Evolutionary conservation across 2,329 filamentous ascomycete genomes (phyloP).

Genomic region (Xylaria sp.): DNA sequence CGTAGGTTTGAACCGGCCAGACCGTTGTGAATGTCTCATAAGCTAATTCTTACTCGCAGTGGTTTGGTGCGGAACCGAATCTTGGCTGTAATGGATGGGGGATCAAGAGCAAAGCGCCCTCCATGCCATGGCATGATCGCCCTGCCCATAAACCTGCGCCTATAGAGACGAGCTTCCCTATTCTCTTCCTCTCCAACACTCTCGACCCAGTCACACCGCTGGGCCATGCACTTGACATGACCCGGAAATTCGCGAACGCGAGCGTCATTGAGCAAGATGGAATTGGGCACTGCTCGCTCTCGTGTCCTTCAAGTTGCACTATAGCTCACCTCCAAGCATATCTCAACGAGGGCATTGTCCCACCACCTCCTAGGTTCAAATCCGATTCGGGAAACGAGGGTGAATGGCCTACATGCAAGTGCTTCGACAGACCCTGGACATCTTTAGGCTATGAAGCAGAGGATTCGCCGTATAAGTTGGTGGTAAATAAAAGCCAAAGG

Average conservation of each 20-base stretch:
- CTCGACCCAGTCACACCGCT: constrained; percentile 70
- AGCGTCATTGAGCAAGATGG: constrained; percentile 53
- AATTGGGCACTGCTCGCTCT: constrained; percentile 52
- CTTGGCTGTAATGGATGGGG: constrained; percentile 52
- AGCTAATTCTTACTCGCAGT: constrained; percentile 39
- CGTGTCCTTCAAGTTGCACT: constrained; percentile 53
- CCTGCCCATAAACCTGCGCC: constrained; percentile 47
- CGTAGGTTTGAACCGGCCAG: constrained; percentile 41
- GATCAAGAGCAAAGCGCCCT: constrained; percentile 49
- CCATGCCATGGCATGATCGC: constrained; percentile 49
- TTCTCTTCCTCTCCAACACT: constrained; percentile 67
- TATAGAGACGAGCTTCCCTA: constrained; percentile 61
- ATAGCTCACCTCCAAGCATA: constrained; percentile 51
- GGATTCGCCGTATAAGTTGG: not conserved
- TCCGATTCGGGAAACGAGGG: constrained; percentile 39
- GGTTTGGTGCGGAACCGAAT: constrained; percentile 49
- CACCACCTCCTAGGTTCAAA: constrained; percentile 43
- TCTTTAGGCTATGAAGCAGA: constrained; percentile 3
- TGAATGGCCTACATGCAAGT: constrained; percentile 46
- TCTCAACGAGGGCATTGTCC: constrained; percentile 51
- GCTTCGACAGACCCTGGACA: constrained; percentile 47
- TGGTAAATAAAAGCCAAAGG: constrained; percentile 19
- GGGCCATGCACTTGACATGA: constrained; percentile 56
- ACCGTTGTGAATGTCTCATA: not conserved
- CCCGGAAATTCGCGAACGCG: constrained; percentile 51